A percentile compares a stretch with the other conserved stretches of the same genome.
These are phyloP conservation scores for Tricholoma sp. DNA, from an alignment of 768 basidiomycete species.

Conservation along the genomic window DNA sequence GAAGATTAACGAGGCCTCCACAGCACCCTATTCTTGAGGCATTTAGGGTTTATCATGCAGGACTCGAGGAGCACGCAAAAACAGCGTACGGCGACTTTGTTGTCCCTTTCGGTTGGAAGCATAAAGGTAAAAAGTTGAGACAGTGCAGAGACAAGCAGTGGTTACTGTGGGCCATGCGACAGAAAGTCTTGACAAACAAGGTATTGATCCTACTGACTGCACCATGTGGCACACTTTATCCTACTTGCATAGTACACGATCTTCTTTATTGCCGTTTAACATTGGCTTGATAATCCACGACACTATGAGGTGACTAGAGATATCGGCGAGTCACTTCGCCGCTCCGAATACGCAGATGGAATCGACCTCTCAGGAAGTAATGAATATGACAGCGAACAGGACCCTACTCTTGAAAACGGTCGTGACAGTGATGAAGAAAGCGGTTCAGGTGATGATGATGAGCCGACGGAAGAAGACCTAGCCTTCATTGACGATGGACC, in stretches of 20 bases:
- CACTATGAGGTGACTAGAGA: constrained; percentile 5
- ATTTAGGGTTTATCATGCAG: neutral
- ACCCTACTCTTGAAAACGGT: neutral
- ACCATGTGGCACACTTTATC: too few relatives aligned
- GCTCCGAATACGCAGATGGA: constrained; percentile 4
- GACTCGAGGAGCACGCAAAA: neutral
- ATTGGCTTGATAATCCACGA: constrained; percentile 2
- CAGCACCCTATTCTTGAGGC: neutral
- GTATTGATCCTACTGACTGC: neutral
- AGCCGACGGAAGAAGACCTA: neutral
- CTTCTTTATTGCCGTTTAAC: constrained; percentile 2
- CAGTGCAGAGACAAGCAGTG: constrained; percentile 5
- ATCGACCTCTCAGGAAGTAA: neutral
- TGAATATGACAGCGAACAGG: neutral
- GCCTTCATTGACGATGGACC: neutral
- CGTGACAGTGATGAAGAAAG: neutral
- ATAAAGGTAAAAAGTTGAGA: constrained; percentile 3
- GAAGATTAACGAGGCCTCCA: neutral
- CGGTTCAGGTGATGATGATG: neutral
- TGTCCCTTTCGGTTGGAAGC: constrained; percentile 5
- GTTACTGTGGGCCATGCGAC: constrained; percentile 1
- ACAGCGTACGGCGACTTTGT: constrained; percentile 3
- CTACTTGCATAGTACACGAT: constrained; percentile 1
- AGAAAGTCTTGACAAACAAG: neutral
- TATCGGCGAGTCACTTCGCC: constrained; percentile 1